Evolutionary conservation across 768 basidiomycete species (phyloP), one percentile per base, ranked within the genome.

Genomic region (Phaeotremella fagi): DNA sequence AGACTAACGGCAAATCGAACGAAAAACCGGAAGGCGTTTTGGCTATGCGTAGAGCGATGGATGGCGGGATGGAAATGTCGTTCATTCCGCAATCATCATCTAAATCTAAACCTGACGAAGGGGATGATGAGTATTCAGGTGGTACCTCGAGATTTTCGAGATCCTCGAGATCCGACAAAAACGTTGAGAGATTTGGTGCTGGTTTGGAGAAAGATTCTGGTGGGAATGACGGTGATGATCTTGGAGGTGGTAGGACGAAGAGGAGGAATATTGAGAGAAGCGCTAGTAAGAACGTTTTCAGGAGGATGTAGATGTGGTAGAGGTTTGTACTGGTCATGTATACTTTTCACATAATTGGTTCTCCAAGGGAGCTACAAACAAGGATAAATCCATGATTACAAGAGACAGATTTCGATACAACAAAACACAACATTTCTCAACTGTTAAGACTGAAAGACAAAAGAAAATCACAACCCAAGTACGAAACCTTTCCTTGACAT

Each of bases 161-260:
- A 22, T 64, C 68, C 24, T n/a, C n/a, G n/a, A n/a, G n/a, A n/a
- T n/a, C n/a, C n/a, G n/a, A n/a, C n/a, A n/a, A n/a, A n/a, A n/a
- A n/a, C n/a, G 82, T 84, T 37, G 88, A 91, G 74, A 75, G 75
- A 41, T 92, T 94, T 67, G 91, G 90, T 24, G 86, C 84, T 38
- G 90, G 91, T 22, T 77, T 98, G 83, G 90, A 95, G 78, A 85
- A 80, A 63, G 89, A 88, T 1, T 80, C 81, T 1, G 78, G 81
- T 35, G 72, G 76, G 9, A 76, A 56, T 15, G 60, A 68, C 25
- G 60, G 61, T 23, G 60, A 74, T 23, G 60, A 50, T 24, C 48
- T 70, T 2, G 64, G 66, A 23, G 80, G 79, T 36, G 92, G 94
- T n/a, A 79, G 94, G 74, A 84, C 81, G 28, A 80, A 86, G 31